Conservation (phyloP, 805 yeast genomes). For the Metschnikowia lochheadii region DNA sequence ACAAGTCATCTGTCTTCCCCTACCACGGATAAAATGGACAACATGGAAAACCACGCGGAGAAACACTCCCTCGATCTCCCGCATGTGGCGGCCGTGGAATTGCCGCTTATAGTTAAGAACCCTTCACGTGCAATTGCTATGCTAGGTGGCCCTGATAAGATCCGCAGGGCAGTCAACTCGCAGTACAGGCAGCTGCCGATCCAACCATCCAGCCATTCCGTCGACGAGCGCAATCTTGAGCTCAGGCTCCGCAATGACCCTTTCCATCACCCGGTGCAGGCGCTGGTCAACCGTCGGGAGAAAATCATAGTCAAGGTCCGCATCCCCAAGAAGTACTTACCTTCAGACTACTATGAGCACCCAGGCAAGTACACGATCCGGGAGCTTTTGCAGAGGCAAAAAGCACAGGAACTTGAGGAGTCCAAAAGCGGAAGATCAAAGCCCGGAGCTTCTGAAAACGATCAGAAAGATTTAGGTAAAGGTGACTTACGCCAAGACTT, state of each 20-base stretch:
- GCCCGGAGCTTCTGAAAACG: neutral
- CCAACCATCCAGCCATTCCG: constrained; percentile 20
- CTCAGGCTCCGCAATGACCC: constrained; percentile 39
- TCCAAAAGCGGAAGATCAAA: constrained; percentile 20
- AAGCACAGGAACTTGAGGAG: constrained; percentile 19
- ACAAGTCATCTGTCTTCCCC: too few relatives aligned
- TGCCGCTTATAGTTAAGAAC: constrained; percentile 69
- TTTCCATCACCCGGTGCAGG: constrained; percentile 60
- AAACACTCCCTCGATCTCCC: constrained; percentile 69
- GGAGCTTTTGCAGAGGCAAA: constrained; percentile 35
- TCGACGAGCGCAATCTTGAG: constrained; percentile 37
- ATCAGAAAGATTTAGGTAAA: neutral
- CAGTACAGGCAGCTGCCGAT: constrained; percentile 22
- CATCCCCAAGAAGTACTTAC: constrained; percentile 52
- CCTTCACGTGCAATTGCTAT: constrained; percentile 57
- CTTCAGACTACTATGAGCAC: constrained; percentile 28
- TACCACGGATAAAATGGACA: neutral
- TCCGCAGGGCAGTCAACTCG: constrained; percentile 40
- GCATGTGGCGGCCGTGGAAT: constrained; percentile 68
- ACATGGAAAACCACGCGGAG: constrained; percentile 35
- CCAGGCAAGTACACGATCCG: constrained; percentile 39
- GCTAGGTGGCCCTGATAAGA: constrained; percentile 59
- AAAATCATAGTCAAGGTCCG: constrained; percentile 56
- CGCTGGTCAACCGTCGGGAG: constrained; percentile 49
- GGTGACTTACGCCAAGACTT: too few relatives aligned